Evolutionary conservation across 805 yeast genomes (phyloP).

Genomic region (Myxozyma mucilagina): DNA sequence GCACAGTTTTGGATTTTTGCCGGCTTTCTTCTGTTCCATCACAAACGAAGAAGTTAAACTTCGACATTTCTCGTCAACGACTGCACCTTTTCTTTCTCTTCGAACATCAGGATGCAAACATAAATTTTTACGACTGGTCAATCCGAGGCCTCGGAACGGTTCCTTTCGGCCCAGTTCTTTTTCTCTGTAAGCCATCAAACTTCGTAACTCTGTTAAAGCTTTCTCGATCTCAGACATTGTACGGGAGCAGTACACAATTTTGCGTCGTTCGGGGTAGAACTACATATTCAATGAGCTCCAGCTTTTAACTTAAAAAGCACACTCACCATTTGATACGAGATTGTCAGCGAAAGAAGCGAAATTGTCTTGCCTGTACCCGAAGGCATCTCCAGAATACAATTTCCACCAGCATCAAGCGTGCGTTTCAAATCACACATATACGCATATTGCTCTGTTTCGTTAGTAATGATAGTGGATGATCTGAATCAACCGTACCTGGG

Average conservation of each 20-base stretch:
- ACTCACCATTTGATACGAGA: slow-evolving; percentile 80
- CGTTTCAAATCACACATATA: slow-evolving; percentile 95
- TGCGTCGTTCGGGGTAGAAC: slow-evolving; percentile 85
- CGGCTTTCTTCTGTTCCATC: slow-evolving; percentile 61
- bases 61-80: slow-evolving; percentile 96
- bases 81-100: slow-evolving; percentile 83
- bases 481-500: slow-evolving; percentile 48
- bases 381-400: slow-evolving; percentile 97
- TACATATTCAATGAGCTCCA: slow-evolving; percentile 36
- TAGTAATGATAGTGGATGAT: not conserved
- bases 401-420: slow-evolving; percentile 94
- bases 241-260: slow-evolving; percentile 96
- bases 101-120: slow-evolving; percentile 88
- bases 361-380: slow-evolving; percentile 99
- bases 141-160: slow-evolving; percentile 90
- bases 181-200: slow-evolving; percentile 82
- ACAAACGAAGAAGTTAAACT: slow-evolving; percentile 90
- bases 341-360: slow-evolving; percentile 83
- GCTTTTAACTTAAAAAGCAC: not conserved
- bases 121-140: slow-evolving; percentile 90
- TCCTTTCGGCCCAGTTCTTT: slow-evolving; percentile 82
- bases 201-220: slow-evolving; percentile 86
- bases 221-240: slow-evolving; percentile 99
- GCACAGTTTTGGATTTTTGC: slow-evolving; percentile 66
- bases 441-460: slow-evolving; percentile 75